Evolutionary conservation across 208 protist genomes (phyloP).

Genomic region (Tritrichomonas musculus): DNA sequence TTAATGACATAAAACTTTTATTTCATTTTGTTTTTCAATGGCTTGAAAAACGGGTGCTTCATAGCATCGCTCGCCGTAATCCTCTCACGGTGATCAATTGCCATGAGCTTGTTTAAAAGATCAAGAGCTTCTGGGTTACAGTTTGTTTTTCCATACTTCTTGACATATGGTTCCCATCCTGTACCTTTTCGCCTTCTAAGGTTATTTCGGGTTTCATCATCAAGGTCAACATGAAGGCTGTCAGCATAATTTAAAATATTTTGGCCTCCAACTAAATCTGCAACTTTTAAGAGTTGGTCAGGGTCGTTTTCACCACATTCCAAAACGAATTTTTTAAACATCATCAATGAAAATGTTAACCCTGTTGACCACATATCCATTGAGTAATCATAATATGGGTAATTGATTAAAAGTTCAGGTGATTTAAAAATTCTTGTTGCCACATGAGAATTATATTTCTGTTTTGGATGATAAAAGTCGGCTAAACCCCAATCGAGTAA

Average conservation of each 20-base stretch:
- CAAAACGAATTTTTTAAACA: neutral
- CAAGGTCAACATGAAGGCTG: too few species aligned
- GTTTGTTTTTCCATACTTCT: too few species aligned
- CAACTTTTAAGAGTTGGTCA: too few species aligned
- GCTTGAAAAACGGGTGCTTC: constrained; percentile 35
- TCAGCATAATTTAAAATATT: too few species aligned
- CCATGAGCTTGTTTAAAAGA: constrained; percentile 27
- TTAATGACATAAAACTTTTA: too few species aligned
- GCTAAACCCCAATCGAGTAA: constrained; percentile 7
- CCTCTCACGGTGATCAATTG: constrained; percentile 31
- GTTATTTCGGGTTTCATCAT: too few species aligned
- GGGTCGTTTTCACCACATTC: too few species aligned
- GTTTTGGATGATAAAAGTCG: constrained; percentile 23
- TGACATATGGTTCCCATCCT: too few species aligned
- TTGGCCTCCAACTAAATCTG: too few species aligned
- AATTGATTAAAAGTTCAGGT: neutral
- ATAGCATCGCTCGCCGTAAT: constrained; percentile 17
- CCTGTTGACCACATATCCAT: constrained; percentile 20
- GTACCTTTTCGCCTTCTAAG: too few species aligned
- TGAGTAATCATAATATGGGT: neutral
- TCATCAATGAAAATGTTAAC: neutral
- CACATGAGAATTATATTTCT: neutral
- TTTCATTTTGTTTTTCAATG: too few species aligned
- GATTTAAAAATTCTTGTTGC: neutral
- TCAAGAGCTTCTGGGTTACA: constrained; percentile 30